Conservation (phyloP, 2,329 filamentous ascomycete species). For the Daldinia sp. region DNA sequence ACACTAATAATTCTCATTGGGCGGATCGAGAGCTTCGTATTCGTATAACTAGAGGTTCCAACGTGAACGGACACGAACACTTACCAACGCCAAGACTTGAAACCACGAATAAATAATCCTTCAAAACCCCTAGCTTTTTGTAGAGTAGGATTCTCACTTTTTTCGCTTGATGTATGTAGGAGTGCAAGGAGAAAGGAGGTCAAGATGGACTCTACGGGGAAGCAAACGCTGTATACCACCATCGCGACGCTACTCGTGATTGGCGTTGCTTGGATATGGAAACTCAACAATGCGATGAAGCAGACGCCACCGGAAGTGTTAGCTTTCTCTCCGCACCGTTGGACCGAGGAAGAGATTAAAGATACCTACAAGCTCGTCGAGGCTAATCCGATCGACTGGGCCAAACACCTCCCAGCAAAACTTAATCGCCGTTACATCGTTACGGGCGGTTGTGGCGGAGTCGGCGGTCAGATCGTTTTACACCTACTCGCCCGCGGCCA, state of each 20-base stretch:
- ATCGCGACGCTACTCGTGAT: slow-evolving; percentile 33
- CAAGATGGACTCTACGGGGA: slow-evolving; percentile 16
- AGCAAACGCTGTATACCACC: slow-evolving; percentile 19
- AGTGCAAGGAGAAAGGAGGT: background rate
- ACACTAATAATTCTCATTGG: background rate
- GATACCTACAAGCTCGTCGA: slow-evolving; percentile 47
- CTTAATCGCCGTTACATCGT: slow-evolving; percentile 50
- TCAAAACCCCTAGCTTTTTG: background rate
- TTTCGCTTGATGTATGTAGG: background rate
- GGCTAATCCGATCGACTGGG: slow-evolving; percentile 43
- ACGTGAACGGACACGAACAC: background rate
- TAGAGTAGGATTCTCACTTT: background rate
- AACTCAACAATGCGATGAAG: slow-evolving; percentile 47
- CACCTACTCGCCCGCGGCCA: slow-evolving; percentile 59
- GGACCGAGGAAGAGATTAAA: slow-evolving; percentile 46
- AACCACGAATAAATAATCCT: background rate
- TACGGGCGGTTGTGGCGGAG: slow-evolving; percentile 53
- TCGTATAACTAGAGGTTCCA: background rate
- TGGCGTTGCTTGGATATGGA: slow-evolving; percentile 41
- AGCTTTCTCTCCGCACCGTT: slow-evolving; percentile 42
- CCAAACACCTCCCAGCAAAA: slow-evolving; percentile 45
- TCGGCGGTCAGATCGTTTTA: slow-evolving; percentile 58
- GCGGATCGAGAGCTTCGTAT: background rate
- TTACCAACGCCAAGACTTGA: background rate
- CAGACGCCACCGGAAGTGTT: slow-evolving; percentile 44